Evolutionary conservation across 768 basidiomycete genomes (phyloP).

Genomic region (Leccinum arenicola): DNA sequence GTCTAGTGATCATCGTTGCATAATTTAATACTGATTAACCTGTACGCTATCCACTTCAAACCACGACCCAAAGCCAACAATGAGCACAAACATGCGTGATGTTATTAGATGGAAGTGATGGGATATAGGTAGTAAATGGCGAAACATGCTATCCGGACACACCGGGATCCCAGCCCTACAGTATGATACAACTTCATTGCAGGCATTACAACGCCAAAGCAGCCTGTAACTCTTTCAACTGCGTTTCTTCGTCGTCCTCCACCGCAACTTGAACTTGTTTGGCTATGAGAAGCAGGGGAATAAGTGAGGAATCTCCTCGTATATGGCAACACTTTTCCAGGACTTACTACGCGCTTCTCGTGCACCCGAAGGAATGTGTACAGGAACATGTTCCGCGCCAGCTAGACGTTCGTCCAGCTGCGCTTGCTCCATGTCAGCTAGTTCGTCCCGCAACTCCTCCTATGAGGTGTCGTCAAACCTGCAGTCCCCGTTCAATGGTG

Average conservation of each 20-base stretch:
- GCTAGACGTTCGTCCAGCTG: slow-evolving; percentile 80
- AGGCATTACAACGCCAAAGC: slow-evolving; percentile 70
- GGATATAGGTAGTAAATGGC: slow-evolving; percentile 36
- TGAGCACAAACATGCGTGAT: slow-evolving; percentile 18
- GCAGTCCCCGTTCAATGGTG: background rate
- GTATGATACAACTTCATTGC: slow-evolving; percentile 9
- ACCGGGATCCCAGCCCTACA: slow-evolving; percentile 1
- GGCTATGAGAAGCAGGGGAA: slow-evolving; percentile 9
- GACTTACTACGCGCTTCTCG: slow-evolving; percentile 55
- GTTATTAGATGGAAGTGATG: slow-evolving; percentile 29
- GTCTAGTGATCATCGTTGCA: slow-evolving; percentile 29
- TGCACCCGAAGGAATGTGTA: slow-evolving; percentile 72
- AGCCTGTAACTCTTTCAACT: slow-evolving; percentile 87
- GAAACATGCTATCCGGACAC: slow-evolving; percentile 19
- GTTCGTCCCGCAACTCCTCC: slow-evolving; percentile 76
- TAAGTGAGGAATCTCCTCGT: slow-evolving; percentile 4
- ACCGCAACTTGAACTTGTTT: slow-evolving; percentile 42
- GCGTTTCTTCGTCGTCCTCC: slow-evolving; percentile 90
- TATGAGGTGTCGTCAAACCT: slow-evolving; percentile 32
- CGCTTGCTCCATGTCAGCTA: slow-evolving; percentile 87
- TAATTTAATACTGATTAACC: slow-evolving; percentile 39
- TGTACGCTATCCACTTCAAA: slow-evolving; percentile 33
- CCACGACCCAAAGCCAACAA: slow-evolving; percentile 20
- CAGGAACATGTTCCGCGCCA: slow-evolving; percentile 86
- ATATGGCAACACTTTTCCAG: background rate